Conservation (phyloP, 352 stramenopile species). For the Phytophthora quininea region DNA sequence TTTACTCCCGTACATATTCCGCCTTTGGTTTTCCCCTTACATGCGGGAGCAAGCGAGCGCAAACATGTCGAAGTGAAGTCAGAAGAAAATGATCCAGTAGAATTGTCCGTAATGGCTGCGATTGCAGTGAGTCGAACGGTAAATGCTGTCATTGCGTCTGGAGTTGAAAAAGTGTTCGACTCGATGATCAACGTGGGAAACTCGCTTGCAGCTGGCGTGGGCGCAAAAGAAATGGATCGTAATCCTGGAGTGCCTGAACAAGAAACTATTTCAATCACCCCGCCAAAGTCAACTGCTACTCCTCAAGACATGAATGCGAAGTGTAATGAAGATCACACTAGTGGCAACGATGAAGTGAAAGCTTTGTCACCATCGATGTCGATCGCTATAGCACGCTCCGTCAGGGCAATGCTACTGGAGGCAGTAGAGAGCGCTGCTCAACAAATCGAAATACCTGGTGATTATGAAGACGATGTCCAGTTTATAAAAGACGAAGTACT, state of each 20-base stretch:
- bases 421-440: slow-evolving; percentile 24
- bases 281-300: too few species aligned
- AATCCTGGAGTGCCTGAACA: not conserved
- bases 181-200: slow-evolving; percentile 16
- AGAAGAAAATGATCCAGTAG: slow-evolving; percentile 5
- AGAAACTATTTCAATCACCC: too few species aligned
- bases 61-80: not conserved
- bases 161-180: slow-evolving; percentile 30
- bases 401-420: slow-evolving; percentile 32
- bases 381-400: slow-evolving; percentile 27
- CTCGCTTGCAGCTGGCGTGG: slow-evolving; percentile 6
- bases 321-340: too few species aligned
- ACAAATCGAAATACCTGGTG: not conserved
- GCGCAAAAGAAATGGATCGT: not conserved
- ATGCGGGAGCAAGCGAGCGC: not conserved
- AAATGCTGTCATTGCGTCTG: slow-evolving; percentile 35
- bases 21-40: slow-evolving; percentile 6
- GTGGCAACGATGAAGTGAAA: not conserved
- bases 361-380: slow-evolving; percentile 32
- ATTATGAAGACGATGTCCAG: slow-evolving; percentile 17
- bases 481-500: slow-evolving; percentile 22
- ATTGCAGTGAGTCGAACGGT: slow-evolving; percentile 39
- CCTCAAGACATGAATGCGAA: too few species aligned
- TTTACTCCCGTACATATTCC: slow-evolving; percentile 3
- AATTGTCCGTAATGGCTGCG: slow-evolving; percentile 29